These are phyloP conservation scores for Lasiosphaeris hirsuta DNA, from an alignment of 495 filamentous ascomycete genomes.

Conservation along the genomic window DNA sequence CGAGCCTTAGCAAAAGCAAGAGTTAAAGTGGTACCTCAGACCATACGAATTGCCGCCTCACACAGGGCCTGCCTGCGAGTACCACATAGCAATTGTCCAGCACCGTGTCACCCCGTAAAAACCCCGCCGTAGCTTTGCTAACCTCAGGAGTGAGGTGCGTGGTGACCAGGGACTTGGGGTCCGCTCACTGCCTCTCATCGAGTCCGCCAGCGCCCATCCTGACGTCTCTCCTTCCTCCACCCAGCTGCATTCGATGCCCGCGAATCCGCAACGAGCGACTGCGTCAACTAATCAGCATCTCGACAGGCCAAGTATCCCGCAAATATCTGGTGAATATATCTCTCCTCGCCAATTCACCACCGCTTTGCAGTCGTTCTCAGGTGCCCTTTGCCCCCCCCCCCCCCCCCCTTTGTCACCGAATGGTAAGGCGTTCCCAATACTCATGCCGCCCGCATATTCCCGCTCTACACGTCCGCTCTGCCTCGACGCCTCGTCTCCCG, in stretches of 20 bases:
- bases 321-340: too few relatives aligned
- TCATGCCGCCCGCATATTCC: too few relatives aligned
- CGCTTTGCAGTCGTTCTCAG: not conserved
- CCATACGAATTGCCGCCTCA: not conserved
- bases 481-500: too few relatives aligned
- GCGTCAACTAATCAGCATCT: too few relatives aligned
- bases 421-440: not conserved
- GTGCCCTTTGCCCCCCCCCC: not conserved
- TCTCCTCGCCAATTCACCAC: too few relatives aligned
- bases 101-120: not conserved
- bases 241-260: not conserved
- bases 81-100: slow-evolving; percentile 2
- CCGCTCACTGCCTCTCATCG: too few relatives aligned
- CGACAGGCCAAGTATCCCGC: too few relatives aligned
- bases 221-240: slow-evolving; percentile 3
- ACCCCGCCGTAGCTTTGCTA: not conserved
- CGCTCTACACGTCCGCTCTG: too few relatives aligned
- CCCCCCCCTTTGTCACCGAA: not conserved
- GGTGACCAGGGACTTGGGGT: too few relatives aligned
- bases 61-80: not conserved
- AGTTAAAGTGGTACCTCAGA: slow-evolving; percentile 11
- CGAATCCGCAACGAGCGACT: too few relatives aligned
- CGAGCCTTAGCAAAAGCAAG: not conserved
- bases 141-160: too few relatives aligned
- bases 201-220: not conserved